Evolutionary conservation across 768 basidiomycete species (phyloP).

Genomic region (Podaxis rugospora): DNA sequence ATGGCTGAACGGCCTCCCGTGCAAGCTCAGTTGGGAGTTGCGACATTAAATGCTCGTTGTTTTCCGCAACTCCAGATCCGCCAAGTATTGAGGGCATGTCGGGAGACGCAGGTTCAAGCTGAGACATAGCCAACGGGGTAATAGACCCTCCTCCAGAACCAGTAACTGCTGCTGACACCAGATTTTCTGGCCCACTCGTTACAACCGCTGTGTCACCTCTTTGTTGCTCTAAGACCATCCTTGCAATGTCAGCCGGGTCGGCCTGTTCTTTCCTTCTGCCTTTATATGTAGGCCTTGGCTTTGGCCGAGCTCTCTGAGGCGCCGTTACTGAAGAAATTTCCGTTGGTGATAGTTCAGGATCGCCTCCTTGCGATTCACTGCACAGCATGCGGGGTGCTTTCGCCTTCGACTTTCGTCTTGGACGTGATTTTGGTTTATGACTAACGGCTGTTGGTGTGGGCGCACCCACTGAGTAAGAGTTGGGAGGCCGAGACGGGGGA

Average conservation of each 20-base stretch:
- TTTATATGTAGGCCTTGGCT: conserved; percentile 20
- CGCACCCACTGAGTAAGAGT: background rate
- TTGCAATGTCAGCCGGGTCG: background rate
- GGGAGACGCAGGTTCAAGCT: no score
- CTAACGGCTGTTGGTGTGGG: background rate
- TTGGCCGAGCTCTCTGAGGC: conserved; percentile 17
- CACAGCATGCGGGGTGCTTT: background rate
- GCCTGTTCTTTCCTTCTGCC: conserved; percentile 16
- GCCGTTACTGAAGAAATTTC: background rate
- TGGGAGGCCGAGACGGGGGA: background rate
- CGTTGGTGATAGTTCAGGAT: no score
- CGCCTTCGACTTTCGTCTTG: background rate
- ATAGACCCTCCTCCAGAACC: background rate
- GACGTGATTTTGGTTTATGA: background rate
- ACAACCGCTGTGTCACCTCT: background rate
- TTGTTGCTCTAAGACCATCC: background rate
- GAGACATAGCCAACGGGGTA: no score
- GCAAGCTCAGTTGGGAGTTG: background rate
- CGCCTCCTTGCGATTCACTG: background rate
- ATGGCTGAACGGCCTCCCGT: background rate
- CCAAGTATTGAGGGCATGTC: no score
- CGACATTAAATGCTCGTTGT: background rate
- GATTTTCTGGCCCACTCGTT: background rate
- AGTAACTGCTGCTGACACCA: background rate
- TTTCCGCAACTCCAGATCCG: background rate